phyloP scores from a whole-genome alignment of 1,284 basidiomycete genomes.

The Sphagnurus paluster region DNA sequence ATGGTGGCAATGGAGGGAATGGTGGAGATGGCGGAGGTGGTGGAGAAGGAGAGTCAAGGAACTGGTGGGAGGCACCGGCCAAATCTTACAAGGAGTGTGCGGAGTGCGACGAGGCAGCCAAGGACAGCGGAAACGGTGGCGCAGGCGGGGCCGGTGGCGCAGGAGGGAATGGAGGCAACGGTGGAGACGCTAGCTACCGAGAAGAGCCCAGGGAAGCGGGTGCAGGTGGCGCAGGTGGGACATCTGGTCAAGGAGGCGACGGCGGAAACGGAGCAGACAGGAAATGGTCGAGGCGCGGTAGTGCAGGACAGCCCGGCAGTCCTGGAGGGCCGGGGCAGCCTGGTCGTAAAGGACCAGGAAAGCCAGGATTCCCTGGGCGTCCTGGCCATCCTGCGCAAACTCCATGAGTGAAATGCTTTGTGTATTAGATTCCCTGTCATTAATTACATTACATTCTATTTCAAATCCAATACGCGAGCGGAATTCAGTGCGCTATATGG shows the following conservation, averaged over 20 bases:
- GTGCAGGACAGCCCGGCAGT: constrained; percentile 10
- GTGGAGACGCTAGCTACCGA: not conserved
- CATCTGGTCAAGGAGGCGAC: not conserved
- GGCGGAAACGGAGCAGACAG: constrained; percentile 9
- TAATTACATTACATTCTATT: not conserved
- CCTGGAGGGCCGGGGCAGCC: constrained; percentile 10
- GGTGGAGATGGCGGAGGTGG: constrained; percentile 5
- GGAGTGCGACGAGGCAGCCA: too few relatives aligned
- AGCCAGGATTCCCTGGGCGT: constrained; percentile 12
- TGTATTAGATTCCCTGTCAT: too few relatives aligned
- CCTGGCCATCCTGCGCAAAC: constrained; percentile 9
- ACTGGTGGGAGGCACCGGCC: too few relatives aligned
- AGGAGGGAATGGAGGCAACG: constrained; percentile 5
- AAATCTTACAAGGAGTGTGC: too few relatives aligned
- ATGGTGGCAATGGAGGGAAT: not conserved
- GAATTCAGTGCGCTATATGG: too few relatives aligned
- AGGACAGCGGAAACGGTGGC: too few relatives aligned
- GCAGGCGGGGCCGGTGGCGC: constrained; percentile 6
- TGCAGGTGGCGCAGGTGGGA: not conserved
- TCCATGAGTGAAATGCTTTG: too few relatives aligned
- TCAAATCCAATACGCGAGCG: not conserved
- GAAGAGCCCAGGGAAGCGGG: not conserved
- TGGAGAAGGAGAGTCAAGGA: too few relatives aligned
- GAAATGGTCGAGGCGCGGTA: constrained; percentile 4
- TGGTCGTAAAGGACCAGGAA: constrained; percentile 8